phyloP scores from a whole-genome alignment of 1,284 basidiomycete genomes.

The Cryptococcus floricola region DNA sequence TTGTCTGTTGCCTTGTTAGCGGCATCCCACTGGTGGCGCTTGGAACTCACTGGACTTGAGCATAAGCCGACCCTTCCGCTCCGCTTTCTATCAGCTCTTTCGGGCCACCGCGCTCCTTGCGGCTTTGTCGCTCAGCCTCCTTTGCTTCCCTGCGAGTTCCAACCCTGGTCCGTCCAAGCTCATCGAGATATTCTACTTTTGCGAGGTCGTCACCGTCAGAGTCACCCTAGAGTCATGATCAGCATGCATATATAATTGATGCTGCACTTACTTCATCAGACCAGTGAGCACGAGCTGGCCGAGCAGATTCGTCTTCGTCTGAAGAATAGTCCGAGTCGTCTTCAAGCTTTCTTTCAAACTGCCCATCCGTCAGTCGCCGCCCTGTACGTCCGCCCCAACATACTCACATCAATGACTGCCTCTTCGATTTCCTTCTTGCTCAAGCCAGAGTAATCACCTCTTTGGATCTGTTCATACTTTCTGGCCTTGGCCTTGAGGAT shows the following conservation, averaged over 20 bases:
- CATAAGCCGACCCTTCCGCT: slow-evolving; percentile 33
- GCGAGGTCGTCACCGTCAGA: slow-evolving; percentile 50
- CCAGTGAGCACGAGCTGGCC: slow-evolving; percentile 10
- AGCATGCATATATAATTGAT: background rate
- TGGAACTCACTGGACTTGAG: slow-evolving; percentile 42
- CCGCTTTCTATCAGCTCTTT: slow-evolving; percentile 4
- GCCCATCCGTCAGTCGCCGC: background rate
- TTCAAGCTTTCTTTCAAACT: slow-evolving; percentile 69
- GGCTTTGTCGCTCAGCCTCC: slow-evolving; percentile 29
- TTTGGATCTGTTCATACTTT: slow-evolving; percentile 73
- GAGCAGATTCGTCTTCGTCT: slow-evolving; percentile 37
- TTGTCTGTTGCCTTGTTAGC: slow-evolving; percentile 52
- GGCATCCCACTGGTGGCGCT: background rate
- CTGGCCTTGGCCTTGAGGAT: slow-evolving; percentile 71
- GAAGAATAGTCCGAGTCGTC: slow-evolving; percentile 49
- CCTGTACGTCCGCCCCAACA: background rate
- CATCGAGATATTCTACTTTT: slow-evolving; percentile 48
- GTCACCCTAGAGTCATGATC: slow-evolving; percentile 35
- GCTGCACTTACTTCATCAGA: slow-evolving; percentile 10
- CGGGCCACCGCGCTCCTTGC: slow-evolving; percentile 5
- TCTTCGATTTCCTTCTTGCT: slow-evolving; percentile 70
- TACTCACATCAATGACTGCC: slow-evolving; percentile 75
- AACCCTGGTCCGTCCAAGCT: slow-evolving; percentile 44
- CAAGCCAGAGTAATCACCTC: slow-evolving; percentile 75
- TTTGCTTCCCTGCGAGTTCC: slow-evolving; percentile 43